These are phyloP conservation scores for Penicillium subrubescens DNA, from an alignment of 495 filamentous ascomycete genomes.

Conservation along the genomic window DNA sequence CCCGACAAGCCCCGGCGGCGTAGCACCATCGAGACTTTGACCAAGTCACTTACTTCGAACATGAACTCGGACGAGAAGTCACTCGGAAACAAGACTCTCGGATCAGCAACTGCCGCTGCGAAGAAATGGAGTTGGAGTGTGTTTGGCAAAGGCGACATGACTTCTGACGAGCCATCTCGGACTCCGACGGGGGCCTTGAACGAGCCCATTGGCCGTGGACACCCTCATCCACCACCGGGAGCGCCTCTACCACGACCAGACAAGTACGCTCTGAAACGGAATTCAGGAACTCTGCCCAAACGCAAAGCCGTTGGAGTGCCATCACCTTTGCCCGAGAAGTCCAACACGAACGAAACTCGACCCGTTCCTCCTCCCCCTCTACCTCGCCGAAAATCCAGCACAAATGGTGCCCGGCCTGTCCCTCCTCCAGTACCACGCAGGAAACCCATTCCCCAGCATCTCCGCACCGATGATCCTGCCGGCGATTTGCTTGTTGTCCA, in stretches of 20 bases:
- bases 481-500: slow-evolving; percentile 55
- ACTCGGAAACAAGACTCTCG: slow-evolving; percentile 57
- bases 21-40: slow-evolving; percentile 46
- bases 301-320: slow-evolving; percentile 58
- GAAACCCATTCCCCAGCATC: slow-evolving; percentile 36
- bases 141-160: slow-evolving; percentile 57
- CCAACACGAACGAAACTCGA: slow-evolving; percentile 27
- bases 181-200: slow-evolving; percentile 54
- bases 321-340: slow-evolving; percentile 32
- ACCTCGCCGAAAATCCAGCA: slow-evolving; percentile 34
- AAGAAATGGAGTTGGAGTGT: slow-evolving; percentile 84
- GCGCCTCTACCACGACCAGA: slow-evolving; percentile 76
- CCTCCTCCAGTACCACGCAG: slow-evolving; percentile 20
- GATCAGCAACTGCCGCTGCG: slow-evolving; percentile 73
- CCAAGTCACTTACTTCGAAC: slow-evolving; percentile 34
- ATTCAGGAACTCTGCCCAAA: slow-evolving; percentile 60
- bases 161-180: slow-evolving; percentile 33
- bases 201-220: slow-evolving; percentile 72
- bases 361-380: slow-evolving; percentile 20
- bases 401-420: slow-evolving; percentile 27
- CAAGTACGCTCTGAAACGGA: slow-evolving; percentile 59
- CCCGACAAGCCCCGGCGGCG: slow-evolving; percentile 39
- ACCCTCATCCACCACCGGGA: slow-evolving; percentile 51
- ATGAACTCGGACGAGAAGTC: slow-evolving; percentile 35
- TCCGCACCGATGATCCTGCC: slow-evolving; percentile 16